Percentiles rank a stretch among this genome's conserved stretches.
These are phyloP conservation scores for Penicillium digitatum DNA, from an alignment of 2,329 filamentous ascomycete species.

Conservation along the genomic window DNA sequence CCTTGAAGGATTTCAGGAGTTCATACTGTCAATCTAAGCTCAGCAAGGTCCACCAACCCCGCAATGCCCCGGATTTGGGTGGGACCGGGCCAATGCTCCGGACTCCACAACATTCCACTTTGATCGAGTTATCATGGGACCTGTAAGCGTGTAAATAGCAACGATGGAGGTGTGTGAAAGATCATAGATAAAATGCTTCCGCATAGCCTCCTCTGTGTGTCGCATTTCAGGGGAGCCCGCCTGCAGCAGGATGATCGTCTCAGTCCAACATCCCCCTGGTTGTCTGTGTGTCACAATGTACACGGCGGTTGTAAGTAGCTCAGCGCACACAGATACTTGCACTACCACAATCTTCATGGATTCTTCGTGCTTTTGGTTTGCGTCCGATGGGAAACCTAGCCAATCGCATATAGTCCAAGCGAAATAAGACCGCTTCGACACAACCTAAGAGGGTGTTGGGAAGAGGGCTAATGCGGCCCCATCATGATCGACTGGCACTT, in stretches of 20 bases:
- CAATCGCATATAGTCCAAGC: background rate
- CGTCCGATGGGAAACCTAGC: background rate
- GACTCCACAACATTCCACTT: constrained; percentile 7
- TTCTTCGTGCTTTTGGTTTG: background rate
- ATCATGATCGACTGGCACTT: background rate
- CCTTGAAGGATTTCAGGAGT: background rate
- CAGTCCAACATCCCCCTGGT: background rate
- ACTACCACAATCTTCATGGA: background rate
- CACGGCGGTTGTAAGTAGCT: background rate
- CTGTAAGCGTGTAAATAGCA: background rate
- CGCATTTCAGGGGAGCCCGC: constrained; percentile 1
- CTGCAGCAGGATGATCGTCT: background rate
- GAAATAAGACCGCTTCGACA: background rate
- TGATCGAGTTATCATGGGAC: background rate
- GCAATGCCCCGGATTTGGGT: constrained; percentile 10
- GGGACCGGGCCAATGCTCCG: constrained; percentile 3
- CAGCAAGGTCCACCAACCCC: constrained; percentile 7
- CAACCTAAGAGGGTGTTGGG: background rate
- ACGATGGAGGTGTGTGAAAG: background rate
- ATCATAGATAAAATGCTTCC: background rate
- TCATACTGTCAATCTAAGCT: constrained; percentile 5
- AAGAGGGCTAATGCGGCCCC: background rate
- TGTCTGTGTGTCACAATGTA: constrained; percentile 13
- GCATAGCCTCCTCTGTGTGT: background rate
- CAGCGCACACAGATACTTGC: background rate